A percentile compares a stretch with the other conserved stretches of the same genome.
phyloP scores from a whole-genome alignment of 2,329 filamentous ascomycete genomes.

The Talaromyces sp. region DNA sequence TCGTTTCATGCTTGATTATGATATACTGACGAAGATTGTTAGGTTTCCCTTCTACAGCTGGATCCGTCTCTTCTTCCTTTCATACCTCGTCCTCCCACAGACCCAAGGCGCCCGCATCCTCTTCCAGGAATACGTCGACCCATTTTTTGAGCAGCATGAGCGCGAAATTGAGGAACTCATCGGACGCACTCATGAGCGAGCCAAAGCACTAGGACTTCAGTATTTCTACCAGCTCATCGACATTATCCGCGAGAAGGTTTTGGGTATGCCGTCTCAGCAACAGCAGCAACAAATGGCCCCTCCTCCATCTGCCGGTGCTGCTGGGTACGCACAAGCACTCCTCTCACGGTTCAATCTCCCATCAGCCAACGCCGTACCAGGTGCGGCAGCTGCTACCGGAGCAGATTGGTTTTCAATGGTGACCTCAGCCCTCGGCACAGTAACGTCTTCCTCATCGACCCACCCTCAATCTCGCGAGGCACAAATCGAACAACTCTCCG shows the following conservation, averaged over 20 bases:
- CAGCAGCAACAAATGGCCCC: slow-evolving; percentile 48
- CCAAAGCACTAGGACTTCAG: slow-evolving; percentile 70
- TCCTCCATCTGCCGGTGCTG: slow-evolving; percentile 31
- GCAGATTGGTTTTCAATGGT: slow-evolving; percentile 74
- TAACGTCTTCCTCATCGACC: slow-evolving; percentile 38
- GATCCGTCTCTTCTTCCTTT: slow-evolving; percentile 78
- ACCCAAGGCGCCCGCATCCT: slow-evolving; percentile 87
- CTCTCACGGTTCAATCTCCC: slow-evolving; percentile 85
- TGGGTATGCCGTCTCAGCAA: slow-evolving; percentile 68
- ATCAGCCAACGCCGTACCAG: slow-evolving; percentile 43
- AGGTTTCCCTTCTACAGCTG: slow-evolving; percentile 93
- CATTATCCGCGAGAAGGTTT: slow-evolving; percentile 67
- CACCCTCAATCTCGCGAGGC: slow-evolving; percentile 34
- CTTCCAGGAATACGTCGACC: slow-evolving; percentile 81
- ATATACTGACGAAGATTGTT: neutral
- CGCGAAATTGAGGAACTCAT: slow-evolving; percentile 87
- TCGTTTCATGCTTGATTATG: neutral
- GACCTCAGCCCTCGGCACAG: slow-evolving; percentile 67
- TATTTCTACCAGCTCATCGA: slow-evolving; percentile 71
- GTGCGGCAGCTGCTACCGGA: slow-evolving; percentile 38
- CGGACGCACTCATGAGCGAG: slow-evolving; percentile 71
- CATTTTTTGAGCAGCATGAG: slow-evolving; percentile 85
- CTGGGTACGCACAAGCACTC: slow-evolving; percentile 70
- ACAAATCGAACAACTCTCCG: slow-evolving; percentile 51
- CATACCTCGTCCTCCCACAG: slow-evolving; percentile 95